Base-by-base conservation (phyloP, 768 basidiomycete species). In the Suillus occidentalis region DNA sequence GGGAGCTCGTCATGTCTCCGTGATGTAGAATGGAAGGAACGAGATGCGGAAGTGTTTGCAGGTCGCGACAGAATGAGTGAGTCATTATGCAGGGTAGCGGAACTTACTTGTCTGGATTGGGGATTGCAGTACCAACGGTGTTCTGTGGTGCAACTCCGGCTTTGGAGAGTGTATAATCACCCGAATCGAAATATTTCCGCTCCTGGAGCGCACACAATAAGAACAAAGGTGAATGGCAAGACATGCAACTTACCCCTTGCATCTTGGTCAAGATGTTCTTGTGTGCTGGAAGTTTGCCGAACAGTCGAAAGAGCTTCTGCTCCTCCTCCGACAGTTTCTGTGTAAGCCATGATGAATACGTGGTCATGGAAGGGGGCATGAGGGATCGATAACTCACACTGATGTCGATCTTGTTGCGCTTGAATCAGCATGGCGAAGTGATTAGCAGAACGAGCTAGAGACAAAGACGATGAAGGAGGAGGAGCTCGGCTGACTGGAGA, bases 181-280 rank as follows among this genome's bases (percentile, higher is more conserved):
- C 97, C 63, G 97, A 99, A 80, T 99, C 97, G 77, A 99, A 99
- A 81, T 95, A 99, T 79, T 99, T 99, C 72, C 97, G 92, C 74
- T 99, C 97, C 96, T 98, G 70, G 43, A 61, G 28, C 63, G 18
- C 37, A 45, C 43, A 63, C 50, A 67, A 60, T 66, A 55, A 63
- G 63, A n/a, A 36, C 42, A 40, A 47, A 42, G 61, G 42, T 18
- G 36, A 57, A 50, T 22, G 13, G 14, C 36, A 34, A 53, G 3
- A 31, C 49, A 20, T 39, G 49, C 3, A 39, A 73, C 83, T 59
- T 53, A 93, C 96, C 89, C 94, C 97, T 79, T 95, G 94, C 90
- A 97, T 95, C 83, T 95, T 95, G 74, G 84, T 90, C 69, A 99
- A 85, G 61, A 92, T 82, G 77, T 92, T 95, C 88, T 98, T 99